Evolutionary conservation across 495 filamentous ascomycete species (phyloP).

Genomic region (Penicillium parvum): DNA sequence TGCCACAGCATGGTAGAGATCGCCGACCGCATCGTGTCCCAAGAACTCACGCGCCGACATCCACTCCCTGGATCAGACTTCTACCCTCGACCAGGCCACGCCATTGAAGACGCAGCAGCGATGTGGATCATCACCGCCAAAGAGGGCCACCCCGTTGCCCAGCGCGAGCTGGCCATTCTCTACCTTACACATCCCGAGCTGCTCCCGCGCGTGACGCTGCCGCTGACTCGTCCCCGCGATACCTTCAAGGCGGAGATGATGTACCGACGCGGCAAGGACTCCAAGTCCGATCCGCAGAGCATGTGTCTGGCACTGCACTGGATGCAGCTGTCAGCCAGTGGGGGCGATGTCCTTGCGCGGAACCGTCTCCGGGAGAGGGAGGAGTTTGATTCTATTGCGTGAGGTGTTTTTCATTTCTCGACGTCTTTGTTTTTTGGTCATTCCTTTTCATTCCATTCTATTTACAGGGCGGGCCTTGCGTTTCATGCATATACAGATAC

Average conservation of each 20-base stretch:
- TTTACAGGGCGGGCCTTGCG: slow-evolving; percentile 19
- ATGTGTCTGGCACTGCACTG: slow-evolving; percentile 98
- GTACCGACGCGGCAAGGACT: slow-evolving; percentile 51
- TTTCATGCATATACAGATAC: slow-evolving; percentile 32
- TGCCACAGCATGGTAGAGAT: slow-evolving; percentile 86
- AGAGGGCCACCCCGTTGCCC: slow-evolving; percentile 88
- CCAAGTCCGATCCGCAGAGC: slow-evolving; percentile 72
- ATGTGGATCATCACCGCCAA: slow-evolving; percentile 96
- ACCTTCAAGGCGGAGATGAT: slow-evolving; percentile 89
- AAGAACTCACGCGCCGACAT: slow-evolving; percentile 40
- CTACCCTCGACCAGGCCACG: slow-evolving; percentile 34
- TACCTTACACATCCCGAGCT: slow-evolving; percentile 91
- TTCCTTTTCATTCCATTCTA: slow-evolving; percentile 11
- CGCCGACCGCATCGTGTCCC: slow-evolving; percentile 45
- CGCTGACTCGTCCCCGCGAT: slow-evolving; percentile 78
- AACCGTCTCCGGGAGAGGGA: slow-evolving; percentile 76
- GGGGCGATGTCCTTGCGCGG: slow-evolving; percentile 82
- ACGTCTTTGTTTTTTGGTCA: slow-evolving; percentile 9
- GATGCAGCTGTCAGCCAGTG: slow-evolving; percentile 88
- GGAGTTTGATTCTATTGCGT: slow-evolving; percentile 53
- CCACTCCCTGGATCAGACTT: slow-evolving; percentile 37
- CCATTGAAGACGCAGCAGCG: slow-evolving; percentile 76
- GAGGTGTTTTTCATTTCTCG: slow-evolving; percentile 12
- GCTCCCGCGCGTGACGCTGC: slow-evolving; percentile 77
- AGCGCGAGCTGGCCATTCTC: slow-evolving; percentile 89